Conservation (phyloP, 2,329 filamentous ascomycete species). For the Penicillium sp. region DNA sequence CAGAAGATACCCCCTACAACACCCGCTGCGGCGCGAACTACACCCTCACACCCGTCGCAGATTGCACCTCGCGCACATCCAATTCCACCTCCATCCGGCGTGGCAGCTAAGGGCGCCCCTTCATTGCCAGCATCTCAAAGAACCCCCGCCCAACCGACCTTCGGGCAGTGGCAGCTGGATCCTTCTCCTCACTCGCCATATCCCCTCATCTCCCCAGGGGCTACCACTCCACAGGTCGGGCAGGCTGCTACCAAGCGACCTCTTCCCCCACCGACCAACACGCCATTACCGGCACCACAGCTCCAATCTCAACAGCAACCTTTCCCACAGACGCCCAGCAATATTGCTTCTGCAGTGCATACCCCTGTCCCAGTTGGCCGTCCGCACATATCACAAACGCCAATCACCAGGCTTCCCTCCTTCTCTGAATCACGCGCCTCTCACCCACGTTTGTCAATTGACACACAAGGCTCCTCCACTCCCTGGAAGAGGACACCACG, state of each 20-base stretch:
- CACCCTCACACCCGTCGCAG: conserved; percentile 29
- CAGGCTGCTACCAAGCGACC: conserved; percentile 21
- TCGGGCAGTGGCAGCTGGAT: conserved; percentile 42
- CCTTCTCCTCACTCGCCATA: conserved; percentile 34
- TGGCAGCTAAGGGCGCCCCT: conserved; percentile 19
- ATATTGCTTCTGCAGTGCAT: conserved; percentile 19
- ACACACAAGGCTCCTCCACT: conserved; percentile 44
- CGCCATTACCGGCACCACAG: conserved; percentile 16
- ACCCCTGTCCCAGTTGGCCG: conserved; percentile 28
- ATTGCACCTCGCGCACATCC: conserved; percentile 22
- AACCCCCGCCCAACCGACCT: conserved; percentile 33
- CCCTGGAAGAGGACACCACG: conserved; percentile 47
- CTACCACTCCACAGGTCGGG: conserved; percentile 18
- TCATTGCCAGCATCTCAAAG: conserved; percentile 20
- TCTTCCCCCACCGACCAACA: conserved; percentile 21
- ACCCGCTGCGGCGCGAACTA: conserved; percentile 15
- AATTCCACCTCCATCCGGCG: conserved; percentile 13
- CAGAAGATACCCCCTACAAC: conserved; percentile 22
- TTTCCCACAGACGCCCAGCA: conserved; percentile 32
- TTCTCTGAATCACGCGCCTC: conserved; percentile 28
- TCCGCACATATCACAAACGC: conserved; percentile 30
- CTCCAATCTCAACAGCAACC: conserved; percentile 19
- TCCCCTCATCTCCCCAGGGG: conserved; percentile 24
- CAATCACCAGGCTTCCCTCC: conserved; percentile 27
- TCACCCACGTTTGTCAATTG: conserved; percentile 38